Percentiles rank a stretch among this genome's conserved stretches.
Conservation (phyloP, 2,329 filamentous ascomycete genomes). For the Teratosphaeria epicoccoides region DNA sequence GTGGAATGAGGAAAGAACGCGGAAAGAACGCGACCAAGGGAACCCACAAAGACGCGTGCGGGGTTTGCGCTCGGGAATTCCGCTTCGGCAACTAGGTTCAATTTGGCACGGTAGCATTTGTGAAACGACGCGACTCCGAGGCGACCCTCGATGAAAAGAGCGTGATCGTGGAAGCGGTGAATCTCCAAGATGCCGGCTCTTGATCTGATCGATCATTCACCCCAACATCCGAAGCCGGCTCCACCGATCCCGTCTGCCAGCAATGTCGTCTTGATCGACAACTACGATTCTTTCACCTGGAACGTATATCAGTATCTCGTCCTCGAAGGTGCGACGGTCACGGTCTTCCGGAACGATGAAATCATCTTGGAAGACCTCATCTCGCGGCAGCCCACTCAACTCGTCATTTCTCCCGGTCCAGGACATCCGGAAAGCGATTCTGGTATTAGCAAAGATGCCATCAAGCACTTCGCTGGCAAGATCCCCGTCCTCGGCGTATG, state of each 20-base stretch:
- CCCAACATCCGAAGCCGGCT: slow-evolving; percentile 67
- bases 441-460: slow-evolving; percentile 84
- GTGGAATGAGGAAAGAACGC: too few relatives aligned
- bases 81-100: too few relatives aligned
- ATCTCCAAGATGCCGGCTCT: neutral
- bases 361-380: slow-evolving; percentile 76
- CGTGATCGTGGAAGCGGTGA: neutral
- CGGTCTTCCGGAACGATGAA: slow-evolving; percentile 86
- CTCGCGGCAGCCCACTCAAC: slow-evolving; percentile 74
- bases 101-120: neutral
- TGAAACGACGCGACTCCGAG: too few relatives aligned
- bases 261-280: slow-evolving; percentile 93
- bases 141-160: too few relatives aligned
- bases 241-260: slow-evolving; percentile 66
- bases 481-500: slow-evolving; percentile 95
- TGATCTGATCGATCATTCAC: slow-evolving; percentile 59
- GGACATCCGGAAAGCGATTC: slow-evolving; percentile 88
- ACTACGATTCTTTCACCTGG: slow-evolving; percentile 97
- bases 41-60: neutral
- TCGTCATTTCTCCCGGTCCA: slow-evolving; percentile 90
- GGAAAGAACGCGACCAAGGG: neutral
- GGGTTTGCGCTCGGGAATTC: too few relatives aligned
- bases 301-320: slow-evolving; percentile 98
- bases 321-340: slow-evolving; percentile 80
- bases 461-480: slow-evolving; percentile 84